Evolutionary conservation across 192 early-diverging fungal species (phyloP), one percentile per base, ranked within the genome.

Genomic region (Coemansia sp.): DNA sequence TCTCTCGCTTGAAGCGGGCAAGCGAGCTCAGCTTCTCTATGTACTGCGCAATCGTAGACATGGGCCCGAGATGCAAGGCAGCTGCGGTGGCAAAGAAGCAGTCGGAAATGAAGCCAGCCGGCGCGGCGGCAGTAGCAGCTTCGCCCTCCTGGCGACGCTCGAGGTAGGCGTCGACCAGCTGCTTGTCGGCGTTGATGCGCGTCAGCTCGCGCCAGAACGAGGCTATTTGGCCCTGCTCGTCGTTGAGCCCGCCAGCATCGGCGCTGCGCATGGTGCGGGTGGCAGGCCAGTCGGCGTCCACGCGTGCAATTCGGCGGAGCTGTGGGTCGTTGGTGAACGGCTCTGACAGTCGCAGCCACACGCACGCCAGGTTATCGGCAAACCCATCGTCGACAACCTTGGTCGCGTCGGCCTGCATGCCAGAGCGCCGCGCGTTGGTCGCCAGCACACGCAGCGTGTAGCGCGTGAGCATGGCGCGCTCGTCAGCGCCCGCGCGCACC

Each of bases 51-150:
- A 92, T 84, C 15, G 84, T 89, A 57, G 89, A 85, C 29, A 97
- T 82, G 15, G 91, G 79, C 11, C 95, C 94, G 43, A 92, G 87
- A 69, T 97, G 97, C 51, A 92, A 83, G 7, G 90, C 83, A 12
- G 85, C 81, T 11, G 97, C 74, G 0, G 95, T 89, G 6, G 95
- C 64, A 61, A 90, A 93, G 74, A 99, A 98, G 19, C 92, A 85
- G 64, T 98, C 94, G 2, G 95, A 87, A 38, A 98, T 93, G 68
- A 99, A 99, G 67, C 94, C 92, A 32, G 86, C 68, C 19, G 83
- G 49, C 19, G 57, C 49, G 0, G 69, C 2, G 43, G 4, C 29
- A 38, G 6, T 45, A 56, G 53, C 68, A 53, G 15, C 27, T 35
- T 19, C 64, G 29, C 35, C 54, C 1, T 22, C 25, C 2, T 32